Evolutionary conservation across 2,329 filamentous ascomycete genomes (phyloP).

Genomic region (Paecilomyces dactylethromorphus): DNA sequence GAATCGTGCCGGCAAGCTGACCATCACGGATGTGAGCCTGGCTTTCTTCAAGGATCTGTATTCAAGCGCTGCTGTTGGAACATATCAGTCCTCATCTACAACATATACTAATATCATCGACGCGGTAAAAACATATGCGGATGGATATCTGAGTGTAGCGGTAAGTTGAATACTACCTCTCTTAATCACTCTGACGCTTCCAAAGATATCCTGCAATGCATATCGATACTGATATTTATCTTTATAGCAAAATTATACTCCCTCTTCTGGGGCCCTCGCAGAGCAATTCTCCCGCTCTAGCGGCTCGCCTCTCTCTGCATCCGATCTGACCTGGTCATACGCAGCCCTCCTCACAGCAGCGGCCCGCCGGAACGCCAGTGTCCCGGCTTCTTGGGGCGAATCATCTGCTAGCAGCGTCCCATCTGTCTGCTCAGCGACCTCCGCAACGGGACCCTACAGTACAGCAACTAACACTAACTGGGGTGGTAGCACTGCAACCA

Average conservation of each 20-base stretch:
- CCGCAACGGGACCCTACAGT: slow-evolving; percentile 17
- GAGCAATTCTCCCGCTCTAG: slow-evolving; percentile 31
- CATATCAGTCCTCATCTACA: slow-evolving; percentile 52
- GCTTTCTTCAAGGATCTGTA: slow-evolving; percentile 65
- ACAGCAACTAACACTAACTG: slow-evolving; percentile 18
- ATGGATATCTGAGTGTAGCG: slow-evolving; percentile 44
- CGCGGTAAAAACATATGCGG: slow-evolving; percentile 57
- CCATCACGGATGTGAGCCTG: slow-evolving; percentile 59
- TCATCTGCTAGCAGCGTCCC: slow-evolving; percentile 11
- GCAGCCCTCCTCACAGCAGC: slow-evolving; percentile 29
- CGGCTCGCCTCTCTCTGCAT: slow-evolving; percentile 29
- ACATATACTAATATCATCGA: slow-evolving; percentile 41
- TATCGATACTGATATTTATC: neutral
- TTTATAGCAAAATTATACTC: slow-evolving; percentile 16
- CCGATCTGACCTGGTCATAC: slow-evolving; percentile 37
- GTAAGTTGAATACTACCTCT: slow-evolving; percentile 10
- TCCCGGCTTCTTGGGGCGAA: slow-evolving; percentile 18
- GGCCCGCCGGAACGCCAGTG: slow-evolving; percentile 10
- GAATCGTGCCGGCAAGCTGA: slow-evolving; percentile 57
- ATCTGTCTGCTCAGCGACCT: slow-evolving; percentile 14
- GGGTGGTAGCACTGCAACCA: slow-evolving; percentile 6
- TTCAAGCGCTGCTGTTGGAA: slow-evolving; percentile 52
- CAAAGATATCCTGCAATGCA: neutral
- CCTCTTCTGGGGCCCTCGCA: slow-evolving; percentile 19
- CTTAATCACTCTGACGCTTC: neutral